These are phyloP conservation scores for Daldinia decipiens DNA, from an alignment of 495 filamentous ascomycete genomes.

Conservation along the genomic window DNA sequence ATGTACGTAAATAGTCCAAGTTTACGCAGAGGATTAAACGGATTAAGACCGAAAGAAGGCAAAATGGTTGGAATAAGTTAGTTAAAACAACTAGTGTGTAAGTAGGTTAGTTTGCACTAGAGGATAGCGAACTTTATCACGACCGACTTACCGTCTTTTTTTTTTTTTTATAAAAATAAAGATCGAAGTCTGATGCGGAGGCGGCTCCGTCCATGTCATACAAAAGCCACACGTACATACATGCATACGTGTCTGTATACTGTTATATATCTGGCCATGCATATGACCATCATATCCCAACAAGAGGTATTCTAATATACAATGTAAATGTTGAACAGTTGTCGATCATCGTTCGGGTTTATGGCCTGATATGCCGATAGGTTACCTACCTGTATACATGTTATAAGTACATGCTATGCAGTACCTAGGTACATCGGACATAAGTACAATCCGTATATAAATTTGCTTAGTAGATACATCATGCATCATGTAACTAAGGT, in stretches of 20 bases:
- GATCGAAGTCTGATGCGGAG: conserved; percentile 3
- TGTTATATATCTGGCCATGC: no score
- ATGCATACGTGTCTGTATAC: neutral
- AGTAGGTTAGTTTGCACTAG: neutral
- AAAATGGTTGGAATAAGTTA: neutral
- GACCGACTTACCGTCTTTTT: neutral
- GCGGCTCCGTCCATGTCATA: conserved; percentile 15
- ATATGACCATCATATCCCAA: neutral
- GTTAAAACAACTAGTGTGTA: neutral
- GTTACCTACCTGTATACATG: neutral
- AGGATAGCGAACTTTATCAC: neutral
- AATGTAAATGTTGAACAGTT: conserved; percentile 4
- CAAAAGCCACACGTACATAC: conserved; percentile 25
- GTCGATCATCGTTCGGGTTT: conserved; percentile 40
- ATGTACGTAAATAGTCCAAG: conserved; percentile 1
- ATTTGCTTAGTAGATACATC: no score
- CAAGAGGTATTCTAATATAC: conserved; percentile 8
- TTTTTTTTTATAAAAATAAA: no score
- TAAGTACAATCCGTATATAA: no score
- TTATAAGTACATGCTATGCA: neutral
- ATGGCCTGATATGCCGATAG: conserved; percentile 27
- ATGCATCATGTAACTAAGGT: no score
- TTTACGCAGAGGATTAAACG: neutral
- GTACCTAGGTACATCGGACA: no score
- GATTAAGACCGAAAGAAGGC: neutral